Conservation (phyloP, 371 early-diverging fungal species). For the Syncephalis fuscata region DNA sequence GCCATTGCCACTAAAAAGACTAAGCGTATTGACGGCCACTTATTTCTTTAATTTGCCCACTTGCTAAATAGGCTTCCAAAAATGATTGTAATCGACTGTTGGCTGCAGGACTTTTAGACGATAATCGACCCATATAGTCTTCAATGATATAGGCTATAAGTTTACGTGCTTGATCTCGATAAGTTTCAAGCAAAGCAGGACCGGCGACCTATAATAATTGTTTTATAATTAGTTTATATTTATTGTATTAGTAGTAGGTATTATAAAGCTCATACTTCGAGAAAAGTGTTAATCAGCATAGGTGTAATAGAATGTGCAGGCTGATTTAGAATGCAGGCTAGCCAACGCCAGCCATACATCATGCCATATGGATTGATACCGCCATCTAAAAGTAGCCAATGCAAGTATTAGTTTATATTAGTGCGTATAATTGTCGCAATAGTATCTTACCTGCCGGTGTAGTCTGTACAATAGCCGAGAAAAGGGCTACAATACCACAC, state of each 20-base stretch:
- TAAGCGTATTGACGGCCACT: background rate
- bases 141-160: background rate
- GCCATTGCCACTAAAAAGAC: background rate
- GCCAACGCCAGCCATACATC: background rate
- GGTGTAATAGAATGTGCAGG: background rate
- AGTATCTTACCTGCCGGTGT: background rate
- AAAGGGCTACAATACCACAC: background rate
- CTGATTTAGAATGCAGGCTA: background rate
- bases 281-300: background rate
- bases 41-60: background rate
- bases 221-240: no score
- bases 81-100: background rate
- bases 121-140: background rate
- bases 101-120: background rate
- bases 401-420: background rate
- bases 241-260: no score
- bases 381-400: background rate
- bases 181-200: background rate
- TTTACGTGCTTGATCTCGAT: background rate
- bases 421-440: background rate
- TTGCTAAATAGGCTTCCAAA: background rate
- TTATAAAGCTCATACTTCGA: no score
- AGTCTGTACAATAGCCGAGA: slow-evolving; percentile 1
- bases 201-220: background rate
- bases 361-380: background rate